Conservation (phyloP, 1,284 basidiomycete species). For the Anthracocystis panici-leucophaei region DNA sequence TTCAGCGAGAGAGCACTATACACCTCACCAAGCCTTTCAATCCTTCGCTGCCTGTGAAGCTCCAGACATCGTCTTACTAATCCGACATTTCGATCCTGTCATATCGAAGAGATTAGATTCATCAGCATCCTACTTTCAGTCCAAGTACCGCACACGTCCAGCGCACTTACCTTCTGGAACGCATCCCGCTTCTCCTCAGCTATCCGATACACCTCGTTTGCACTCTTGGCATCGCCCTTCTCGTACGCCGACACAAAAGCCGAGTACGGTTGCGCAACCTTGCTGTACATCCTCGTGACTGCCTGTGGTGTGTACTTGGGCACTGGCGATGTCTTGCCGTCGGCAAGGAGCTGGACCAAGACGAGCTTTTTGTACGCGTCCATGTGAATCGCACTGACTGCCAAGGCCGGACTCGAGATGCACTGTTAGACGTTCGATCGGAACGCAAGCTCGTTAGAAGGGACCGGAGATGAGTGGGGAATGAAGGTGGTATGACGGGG, state of each 20-base stretch:
- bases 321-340: slow-evolving; percentile 73
- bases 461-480: too few species aligned
- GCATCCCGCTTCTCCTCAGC: slow-evolving; percentile 27
- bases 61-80: slow-evolving; percentile 77
- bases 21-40: slow-evolving; percentile 81
- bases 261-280: slow-evolving; percentile 31
- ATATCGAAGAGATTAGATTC: slow-evolving; percentile 56
- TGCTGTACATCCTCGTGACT: slow-evolving; percentile 31
- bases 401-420: slow-evolving; percentile 78
- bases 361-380: slow-evolving; percentile 86
- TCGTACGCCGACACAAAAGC: slow-evolving; percentile 33
- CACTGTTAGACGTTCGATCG: slow-evolving; percentile 61
- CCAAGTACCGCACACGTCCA: not conserved
- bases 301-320: slow-evolving; percentile 36
- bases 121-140: not conserved
- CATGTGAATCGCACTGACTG: slow-evolving; percentile 79
- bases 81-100: slow-evolving; percentile 78
- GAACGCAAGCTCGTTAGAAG: not conserved
- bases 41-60: slow-evolving; percentile 78
- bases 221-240: slow-evolving; percentile 7
- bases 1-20: slow-evolving; percentile 80
- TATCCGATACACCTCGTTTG: slow-evolving; percentile 16
- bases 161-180: slow-evolving; percentile 16
- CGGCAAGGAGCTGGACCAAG: slow-evolving; percentile 79
- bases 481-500: not conserved